Conservation (phyloP, 441 rosid species). For the Populus hybrid region DNA sequence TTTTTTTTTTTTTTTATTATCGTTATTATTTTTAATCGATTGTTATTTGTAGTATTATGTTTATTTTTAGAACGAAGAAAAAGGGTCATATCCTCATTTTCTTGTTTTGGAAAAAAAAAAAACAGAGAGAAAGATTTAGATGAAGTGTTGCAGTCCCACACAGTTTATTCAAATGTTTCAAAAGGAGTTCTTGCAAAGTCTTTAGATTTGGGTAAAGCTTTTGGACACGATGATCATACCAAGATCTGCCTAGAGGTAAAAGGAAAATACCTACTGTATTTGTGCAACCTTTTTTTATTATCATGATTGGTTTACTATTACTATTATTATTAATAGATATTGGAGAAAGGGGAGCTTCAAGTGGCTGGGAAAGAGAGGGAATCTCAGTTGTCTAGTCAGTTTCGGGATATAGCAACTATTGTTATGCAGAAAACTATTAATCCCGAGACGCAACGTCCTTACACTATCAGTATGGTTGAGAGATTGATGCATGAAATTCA, state of each 20-base stretch:
- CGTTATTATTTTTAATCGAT: not conserved
- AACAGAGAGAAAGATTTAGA: slow-evolving; percentile 92
- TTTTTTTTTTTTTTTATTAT: not conserved
- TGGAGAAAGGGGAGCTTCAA: slow-evolving; percentile 98
- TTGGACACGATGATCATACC: slow-evolving; percentile 78
- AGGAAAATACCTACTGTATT: no score
- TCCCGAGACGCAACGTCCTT: slow-evolving; percentile 87
- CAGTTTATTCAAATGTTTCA: slow-evolving; percentile 84
- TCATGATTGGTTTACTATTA: not conserved
- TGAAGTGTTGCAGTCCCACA: slow-evolving; percentile 94
- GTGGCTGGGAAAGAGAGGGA: slow-evolving; percentile 99
- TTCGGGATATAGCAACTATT: slow-evolving; percentile 90
- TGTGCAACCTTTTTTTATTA: not conserved
- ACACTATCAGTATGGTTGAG: slow-evolving; percentile 93
- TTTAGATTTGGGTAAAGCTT: slow-evolving; percentile 60
- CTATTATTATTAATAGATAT: slow-evolving; percentile 38
- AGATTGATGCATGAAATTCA: slow-evolving; percentile 93
- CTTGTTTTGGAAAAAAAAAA: no score
- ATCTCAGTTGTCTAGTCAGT: slow-evolving; percentile 81
- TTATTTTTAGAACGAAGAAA: no score
- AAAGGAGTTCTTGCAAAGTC: slow-evolving; percentile 95
- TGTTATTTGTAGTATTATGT: no score
- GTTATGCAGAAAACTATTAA: slow-evolving; percentile 96
- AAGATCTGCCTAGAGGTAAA: slow-evolving; percentile 76
- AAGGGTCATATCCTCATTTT: no score